Base-by-base conservation (phyloP, 495 filamentous ascomycete genomes). In the Tetracladium setigerum region DNA sequence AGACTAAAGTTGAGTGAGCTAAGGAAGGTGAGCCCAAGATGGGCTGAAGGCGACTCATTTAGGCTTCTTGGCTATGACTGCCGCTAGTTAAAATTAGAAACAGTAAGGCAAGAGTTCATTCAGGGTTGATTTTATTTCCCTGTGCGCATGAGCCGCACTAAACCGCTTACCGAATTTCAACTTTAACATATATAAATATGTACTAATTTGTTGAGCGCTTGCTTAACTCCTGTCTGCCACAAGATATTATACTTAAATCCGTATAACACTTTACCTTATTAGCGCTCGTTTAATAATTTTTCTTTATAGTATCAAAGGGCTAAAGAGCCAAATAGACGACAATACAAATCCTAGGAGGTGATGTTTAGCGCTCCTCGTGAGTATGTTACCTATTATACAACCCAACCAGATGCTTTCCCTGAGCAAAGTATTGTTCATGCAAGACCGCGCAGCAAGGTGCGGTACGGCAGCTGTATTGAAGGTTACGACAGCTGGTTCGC, bases 401-500 rank as follows among this genome's bases (percentile, higher is more conserved):
- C 41, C 7, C 44, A 30, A 46, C 44, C 44, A 34, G 31, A 34
- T 54, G 30, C 41, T 44, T 44, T 44, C 41, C 41, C 41, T 44
- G 30, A 33, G 41, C 41, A 44, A 44, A 40, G 46, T 49, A 49
- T 30, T 40, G 30, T 54, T 54, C 46, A 54, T 54, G 35, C 46
- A 38, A 54, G 51, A 40, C 51, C 27, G 16, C 30, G 40, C 40
- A 54, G 46, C 40, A 53, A 34, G 38, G 42, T 31, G 18, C 36
- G 24, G 38, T 38, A 42, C 49, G 12, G 14, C 44, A 47, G 44
- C 47, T 52, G 30, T 54, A 54, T 48, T 46, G 45, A 49, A 34
- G 46, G 40, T 41, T 45, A 44, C 51, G 40, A 54, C 32, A 49
- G 52, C 52, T 50, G 31, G 52, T 46, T 24, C 42, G 44, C 49